Evolutionary conservation across 495 filamentous ascomycete genomes (phyloP), one percentile per base, ranked within the genome.

Genomic region (Aspergillus ostianus): DNA sequence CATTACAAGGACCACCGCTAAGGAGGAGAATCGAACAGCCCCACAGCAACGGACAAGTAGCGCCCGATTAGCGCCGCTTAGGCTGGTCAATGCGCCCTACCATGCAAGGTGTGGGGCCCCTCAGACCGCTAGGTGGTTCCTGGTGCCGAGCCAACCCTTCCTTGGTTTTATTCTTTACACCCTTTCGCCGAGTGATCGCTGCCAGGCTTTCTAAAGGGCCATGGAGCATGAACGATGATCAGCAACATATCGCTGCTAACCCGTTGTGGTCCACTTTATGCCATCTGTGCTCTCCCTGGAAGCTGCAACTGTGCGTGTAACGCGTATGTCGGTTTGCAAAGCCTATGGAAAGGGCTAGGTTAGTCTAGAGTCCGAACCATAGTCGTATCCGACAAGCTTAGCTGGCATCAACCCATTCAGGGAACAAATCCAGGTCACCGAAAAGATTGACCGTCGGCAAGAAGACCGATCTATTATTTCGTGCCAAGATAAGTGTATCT

Each of bases 1-100:
- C n/a, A n/a, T n/a, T n/a, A n/a, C n/a, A n/a, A n/a, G n/a, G n/a
- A n/a, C n/a, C n/a, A n/a, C n/a, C n/a, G n/a, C n/a, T n/a, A n/a
- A n/a, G n/a, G n/a, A n/a, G n/a, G n/a, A n/a, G n/a, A n/a, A n/a
- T n/a, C n/a, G n/a, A n/a, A n/a, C n/a, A n/a, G n/a, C n/a, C n/a
- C n/a, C n/a, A n/a, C n/a, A n/a, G n/a, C 29, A 32, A 32, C 29
- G 29, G 29, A 27, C 1, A 9, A 15, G 13, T 29, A 29, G 30
- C n/a, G 47, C 44, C 53, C 53, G 59, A 58, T 61, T 59, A 65
- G 53, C 59, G 56, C 56, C 20, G 53, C 53, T 58, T 59, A 47
- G 56, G 41, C 55, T 47, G 27, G 18, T 19, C 32, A 56, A 10
- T 41, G 36, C 36, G 36, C 36, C 36, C 36, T 41, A 15, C 36